Base-by-base conservation (phyloP, 1,284 basidiomycete genomes). In the Trametes pubescens region DNA sequence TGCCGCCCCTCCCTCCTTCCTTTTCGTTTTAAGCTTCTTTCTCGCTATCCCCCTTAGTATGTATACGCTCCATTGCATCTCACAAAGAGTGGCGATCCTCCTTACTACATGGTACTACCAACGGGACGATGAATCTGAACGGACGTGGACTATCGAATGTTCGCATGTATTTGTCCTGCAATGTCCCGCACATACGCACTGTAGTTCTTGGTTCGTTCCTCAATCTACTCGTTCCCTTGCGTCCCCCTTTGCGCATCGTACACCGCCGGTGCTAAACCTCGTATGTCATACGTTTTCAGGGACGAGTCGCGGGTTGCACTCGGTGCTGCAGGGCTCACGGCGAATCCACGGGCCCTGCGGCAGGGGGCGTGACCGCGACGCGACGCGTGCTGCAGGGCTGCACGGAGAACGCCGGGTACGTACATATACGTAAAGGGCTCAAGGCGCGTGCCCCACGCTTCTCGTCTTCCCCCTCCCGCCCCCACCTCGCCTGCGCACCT, bases 91-190 rank as follows among this genome's bases (percentile, higher is more conserved):
- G 16, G 46, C 59, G 47, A 40, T 43, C 22, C 48, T 46, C 24
- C 60, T 26, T 40, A 10, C 51, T 61, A 56, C 60, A 56, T 53
- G 62, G 70, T 61, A 59, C 71, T 68, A 74, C 81, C 78, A 84
- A 81, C 75, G 79, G 84, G 83, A 86, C 82, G 80, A 81, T 85
- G 82, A 84, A 60, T 65, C 67, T 52, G 62, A 71, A 87, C 82
- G 86, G 86, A 89, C 87, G 79, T 82, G 84, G 85, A 86, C 83
- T 81, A 81, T 81, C 81, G 81, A 79, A 81, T 82, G 80, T 83
- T 85, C 80, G 80, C 79, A 81, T 85, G 82, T 84, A 83, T 78
- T 79, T 78, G 76, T 81, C 72, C 71, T 69, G 65, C 69, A 67
- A 63, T 70, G 72, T 70, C 67, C 65, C 66, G 65, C 66, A 71